phyloP scores from a whole-genome alignment of 768 basidiomycete genomes.

The Calocybe cyanea region DNA sequence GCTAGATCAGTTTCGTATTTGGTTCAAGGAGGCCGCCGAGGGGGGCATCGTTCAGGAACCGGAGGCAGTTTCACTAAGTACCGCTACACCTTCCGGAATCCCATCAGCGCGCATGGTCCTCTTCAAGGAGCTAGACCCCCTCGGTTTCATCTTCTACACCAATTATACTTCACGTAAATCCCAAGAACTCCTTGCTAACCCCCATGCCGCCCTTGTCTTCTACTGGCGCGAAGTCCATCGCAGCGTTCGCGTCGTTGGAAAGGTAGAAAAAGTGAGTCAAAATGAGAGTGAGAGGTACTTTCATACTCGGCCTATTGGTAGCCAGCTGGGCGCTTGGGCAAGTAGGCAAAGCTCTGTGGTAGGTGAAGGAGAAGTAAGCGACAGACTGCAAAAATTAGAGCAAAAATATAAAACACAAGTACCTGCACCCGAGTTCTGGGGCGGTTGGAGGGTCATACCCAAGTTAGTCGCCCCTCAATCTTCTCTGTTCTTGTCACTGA shows the following conservation, averaged over 20 bases:
- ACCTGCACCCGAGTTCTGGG: slow-evolving; percentile 90
- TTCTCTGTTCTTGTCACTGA: neutral
- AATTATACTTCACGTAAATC: slow-evolving; percentile 97
- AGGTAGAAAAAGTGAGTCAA: slow-evolving; percentile 69
- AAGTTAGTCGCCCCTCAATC: slow-evolving; percentile 55
- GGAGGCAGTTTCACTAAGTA: slow-evolving; percentile 85
- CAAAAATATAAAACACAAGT: slow-evolving; percentile 56
- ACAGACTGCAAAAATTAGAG: slow-evolving; percentile 54
- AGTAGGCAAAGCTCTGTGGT: slow-evolving; percentile 85
- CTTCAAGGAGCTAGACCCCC: slow-evolving; percentile 83
- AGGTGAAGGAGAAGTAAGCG: slow-evolving; percentile 63
- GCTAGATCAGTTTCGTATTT: slow-evolving; percentile 78
- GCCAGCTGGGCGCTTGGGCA: slow-evolving; percentile 89
- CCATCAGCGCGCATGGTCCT: slow-evolving; percentile 90
- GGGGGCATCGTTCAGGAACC: slow-evolving; percentile 68
- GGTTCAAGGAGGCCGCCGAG: slow-evolving; percentile 71
- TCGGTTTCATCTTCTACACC: slow-evolving; percentile 94
- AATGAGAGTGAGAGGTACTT: slow-evolving; percentile 85
- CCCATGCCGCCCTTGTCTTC: slow-evolving; percentile 78
- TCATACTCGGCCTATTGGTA: slow-evolving; percentile 74
- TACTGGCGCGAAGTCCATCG: slow-evolving; percentile 88
- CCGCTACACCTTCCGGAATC: slow-evolving; percentile 64
- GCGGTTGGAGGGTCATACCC: slow-evolving; percentile 94
- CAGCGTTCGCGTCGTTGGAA: slow-evolving; percentile 81
- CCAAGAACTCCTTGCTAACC: slow-evolving; percentile 70